A percentile compares a stretch with the other conserved stretches of the same genome.
Evolutionary conservation across 2,329 filamentous ascomycete species (phyloP).

Genomic region (Calonectria henricotiae): DNA sequence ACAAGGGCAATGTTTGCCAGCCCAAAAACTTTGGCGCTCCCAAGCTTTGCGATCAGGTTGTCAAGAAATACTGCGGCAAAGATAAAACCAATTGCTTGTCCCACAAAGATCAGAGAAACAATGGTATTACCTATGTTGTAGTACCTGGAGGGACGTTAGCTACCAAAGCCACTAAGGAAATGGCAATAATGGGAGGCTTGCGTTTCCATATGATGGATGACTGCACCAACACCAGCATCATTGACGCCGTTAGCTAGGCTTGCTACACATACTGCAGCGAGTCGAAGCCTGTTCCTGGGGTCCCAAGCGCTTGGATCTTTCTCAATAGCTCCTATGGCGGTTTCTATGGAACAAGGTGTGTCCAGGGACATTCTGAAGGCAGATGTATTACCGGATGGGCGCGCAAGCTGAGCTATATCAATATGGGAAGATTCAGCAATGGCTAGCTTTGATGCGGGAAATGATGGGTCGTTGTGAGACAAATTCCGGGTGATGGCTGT

Average conservation of each 20-base stretch:
- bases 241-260: conserved; percentile 81
- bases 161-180: background rate
- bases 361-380: background rate
- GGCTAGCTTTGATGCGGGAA: background rate
- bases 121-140: conserved; percentile 84
- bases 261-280: conserved; percentile 76
- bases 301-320: conserved; percentile 70
- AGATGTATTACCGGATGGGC: background rate
- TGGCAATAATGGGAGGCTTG: conserved; percentile 51
- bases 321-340: background rate
- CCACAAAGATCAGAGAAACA: conserved; percentile 87
- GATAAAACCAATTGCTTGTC: conserved; percentile 84
- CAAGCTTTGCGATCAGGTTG: conserved; percentile 73
- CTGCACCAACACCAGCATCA: conserved; percentile 82
- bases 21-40: conserved; percentile 76
- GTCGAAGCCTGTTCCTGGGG: conserved; percentile 81
- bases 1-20: conserved; percentile 72
- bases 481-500: background rate
- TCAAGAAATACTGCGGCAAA: conserved; percentile 80
- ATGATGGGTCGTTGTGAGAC: background rate
- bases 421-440: background rate
- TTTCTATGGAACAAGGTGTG: background rate
- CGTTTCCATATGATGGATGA: conserved; percentile 86
- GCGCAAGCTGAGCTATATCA: no score
- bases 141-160: conserved; percentile 59